Percentiles rank a stretch among this genome's conserved stretches.
phyloP scores from a whole-genome alignment of 2,329 filamentous ascomycete genomes.

The Madurella fahalii region DNA sequence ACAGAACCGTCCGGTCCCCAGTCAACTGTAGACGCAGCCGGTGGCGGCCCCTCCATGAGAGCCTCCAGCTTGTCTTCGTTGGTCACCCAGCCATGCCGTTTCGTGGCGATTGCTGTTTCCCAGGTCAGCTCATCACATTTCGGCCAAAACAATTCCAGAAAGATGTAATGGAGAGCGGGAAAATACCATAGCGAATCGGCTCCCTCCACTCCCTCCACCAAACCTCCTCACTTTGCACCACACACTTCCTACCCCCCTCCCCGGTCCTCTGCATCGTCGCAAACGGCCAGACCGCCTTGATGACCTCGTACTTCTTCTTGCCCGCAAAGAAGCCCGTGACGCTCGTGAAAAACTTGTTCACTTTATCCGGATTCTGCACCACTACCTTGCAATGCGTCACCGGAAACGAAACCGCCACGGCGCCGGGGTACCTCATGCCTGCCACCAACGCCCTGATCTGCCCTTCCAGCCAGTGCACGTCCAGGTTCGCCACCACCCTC shows the following conservation, averaged over 20 bases:
- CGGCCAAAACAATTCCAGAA: background rate
- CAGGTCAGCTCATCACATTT: background rate
- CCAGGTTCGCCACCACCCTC: constrained; percentile 51
- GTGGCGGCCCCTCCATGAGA: constrained; percentile 45
- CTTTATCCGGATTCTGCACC: constrained; percentile 48
- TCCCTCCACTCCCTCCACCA: constrained; percentile 54
- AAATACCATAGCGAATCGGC: constrained; percentile 36
- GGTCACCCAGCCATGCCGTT: constrained; percentile 44
- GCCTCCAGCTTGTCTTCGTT: constrained; percentile 52
- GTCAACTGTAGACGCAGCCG: constrained; percentile 37
- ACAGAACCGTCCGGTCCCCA: constrained; percentile 38
- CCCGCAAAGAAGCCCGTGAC: constrained; percentile 50
- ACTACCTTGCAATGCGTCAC: constrained; percentile 47
- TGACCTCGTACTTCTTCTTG: constrained; percentile 52
- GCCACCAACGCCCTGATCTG: constrained; percentile 50
- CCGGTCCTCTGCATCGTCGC: constrained; percentile 43
- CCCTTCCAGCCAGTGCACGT: constrained; percentile 52
- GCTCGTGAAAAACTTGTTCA: constrained; percentile 52
- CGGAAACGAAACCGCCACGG: constrained; percentile 46
- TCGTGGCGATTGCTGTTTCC: constrained; percentile 29
- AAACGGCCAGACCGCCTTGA: constrained; percentile 56
- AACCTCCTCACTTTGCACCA: constrained; percentile 52
- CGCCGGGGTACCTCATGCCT: constrained; percentile 46
- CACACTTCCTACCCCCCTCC: constrained; percentile 41
- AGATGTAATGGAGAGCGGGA: background rate